Conservation (phyloP, 805 yeast genomes). For the Saccharomyces eubayanus region DNA sequence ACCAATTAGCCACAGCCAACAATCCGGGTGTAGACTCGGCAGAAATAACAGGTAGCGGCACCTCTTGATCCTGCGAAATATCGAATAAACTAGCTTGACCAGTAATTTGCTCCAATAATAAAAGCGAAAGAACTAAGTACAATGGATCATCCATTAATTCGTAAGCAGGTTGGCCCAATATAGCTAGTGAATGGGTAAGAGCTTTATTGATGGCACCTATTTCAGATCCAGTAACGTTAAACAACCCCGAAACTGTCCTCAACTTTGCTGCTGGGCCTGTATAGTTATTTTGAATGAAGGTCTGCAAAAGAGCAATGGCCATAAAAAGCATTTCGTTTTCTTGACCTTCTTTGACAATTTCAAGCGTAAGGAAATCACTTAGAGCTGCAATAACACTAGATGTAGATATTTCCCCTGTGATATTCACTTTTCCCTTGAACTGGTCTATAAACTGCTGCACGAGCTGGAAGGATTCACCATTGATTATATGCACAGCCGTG, state of each 20-base stretch:
- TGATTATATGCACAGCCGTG: conserved; percentile 11
- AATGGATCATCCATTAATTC: conserved; percentile 46
- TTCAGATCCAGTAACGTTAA: conserved; percentile 4
- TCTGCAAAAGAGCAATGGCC: conserved; percentile 56
- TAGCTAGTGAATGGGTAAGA: conserved; percentile 34
- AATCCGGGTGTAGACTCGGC: conserved; percentile 28
- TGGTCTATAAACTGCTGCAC: conserved; percentile 6
- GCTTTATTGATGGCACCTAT: conserved; percentile 10
- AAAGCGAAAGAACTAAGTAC: conserved; percentile 37
- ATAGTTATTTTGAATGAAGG: conserved; percentile 66
- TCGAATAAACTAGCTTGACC: conserved; percentile 26
- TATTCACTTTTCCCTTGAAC: background rate
- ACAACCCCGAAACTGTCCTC: conserved; percentile 28
- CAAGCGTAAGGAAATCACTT: background rate
- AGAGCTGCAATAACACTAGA: conserved; percentile 1
- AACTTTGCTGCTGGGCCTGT: conserved; percentile 67
- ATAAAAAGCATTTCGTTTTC: conserved; percentile 13
- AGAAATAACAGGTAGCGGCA: conserved; percentile 14
- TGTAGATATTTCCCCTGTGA: conserved; percentile 1
- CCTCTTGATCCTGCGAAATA: conserved; percentile 12
- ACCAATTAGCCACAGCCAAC: conserved; percentile 53
- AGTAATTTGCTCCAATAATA: conserved; percentile 37
- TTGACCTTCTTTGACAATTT: background rate
- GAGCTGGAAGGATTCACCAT: conserved; percentile 19
- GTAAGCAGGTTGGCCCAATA: conserved; percentile 68